Base-by-base conservation (phyloP, 371 early-diverging fungal genomes). In the Mortierella sp. region DNA sequence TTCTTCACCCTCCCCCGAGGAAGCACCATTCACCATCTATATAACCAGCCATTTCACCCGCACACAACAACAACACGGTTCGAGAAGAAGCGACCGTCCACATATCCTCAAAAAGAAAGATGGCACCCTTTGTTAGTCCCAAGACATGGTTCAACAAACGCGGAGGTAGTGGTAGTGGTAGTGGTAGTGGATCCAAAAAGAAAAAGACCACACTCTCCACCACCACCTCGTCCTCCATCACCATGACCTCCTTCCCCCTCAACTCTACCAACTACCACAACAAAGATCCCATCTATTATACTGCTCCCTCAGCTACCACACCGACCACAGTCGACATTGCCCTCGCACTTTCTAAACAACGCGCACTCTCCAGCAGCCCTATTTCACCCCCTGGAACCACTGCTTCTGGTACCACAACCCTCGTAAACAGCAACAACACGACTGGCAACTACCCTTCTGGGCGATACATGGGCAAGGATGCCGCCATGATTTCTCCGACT, bases 141-240 rank as follows among this genome's bases (percentile, higher is more conserved):
- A 82, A 77, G 27, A 72, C 74, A 49, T 78, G 77, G 82, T 75
- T 82, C 56, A 77, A 75, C 35, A 72, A 46, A 41, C 63, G 58
- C 46, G 65, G 72, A 48, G 49, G 49, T 46, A 46, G 46, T 46
- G 46, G 46, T 46, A 41, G 41, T 41, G 46, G 46, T 11, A 46
- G 11, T 46, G 46, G 46, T 18, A 49, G 49, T 49, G 58, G 60
- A 38, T 65, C 65, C 46, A 77, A 76, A 70, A 81, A 70, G 44
- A 81, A 60, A 44, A 81, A 24, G 32, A 70, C 49, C 46, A n/a
- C 71, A 35, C 43, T 70, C 14, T 60, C 71, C 44, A 70, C 41
- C n/a, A 73, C 35, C 48, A 38, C 35, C 58, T 65, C 27, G 43
- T n/a, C 63, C 74, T 55, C 75, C 65, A 55, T 16, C 65, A 32